Percentiles rank a stretch among this genome's conserved stretches.
phyloP scores from a whole-genome alignment of 148 eudicot genomes.

The Silene conica region DNA sequence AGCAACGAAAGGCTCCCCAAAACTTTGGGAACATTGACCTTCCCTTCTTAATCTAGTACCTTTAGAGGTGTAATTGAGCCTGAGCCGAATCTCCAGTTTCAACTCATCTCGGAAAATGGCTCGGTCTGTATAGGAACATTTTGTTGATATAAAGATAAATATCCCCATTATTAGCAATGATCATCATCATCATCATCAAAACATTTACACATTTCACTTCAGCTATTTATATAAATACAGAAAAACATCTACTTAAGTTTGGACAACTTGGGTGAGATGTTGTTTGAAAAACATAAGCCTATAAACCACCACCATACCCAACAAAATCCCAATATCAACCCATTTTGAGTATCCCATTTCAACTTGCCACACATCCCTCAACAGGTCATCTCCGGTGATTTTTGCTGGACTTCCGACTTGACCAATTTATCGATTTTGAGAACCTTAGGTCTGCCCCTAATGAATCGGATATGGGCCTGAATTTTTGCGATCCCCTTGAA shows the following conservation, averaged over 20 bases:
- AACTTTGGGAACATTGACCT: not conserved
- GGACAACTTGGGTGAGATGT: not conserved
- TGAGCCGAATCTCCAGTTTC: too few species aligned
- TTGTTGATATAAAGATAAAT: too few species aligned
- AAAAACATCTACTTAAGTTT: not conserved
- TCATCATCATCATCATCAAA: too few species aligned
- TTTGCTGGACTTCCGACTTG: constrained; percentile 18
- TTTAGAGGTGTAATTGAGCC: too few species aligned
- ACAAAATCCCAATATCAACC: constrained; percentile 44
- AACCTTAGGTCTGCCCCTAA: too few species aligned
- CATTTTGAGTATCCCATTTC: constrained; percentile 65
- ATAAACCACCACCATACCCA: constrained; percentile 61
- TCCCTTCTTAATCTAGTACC: not conserved
- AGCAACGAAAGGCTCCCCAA: not conserved
- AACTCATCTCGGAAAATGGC: not conserved
- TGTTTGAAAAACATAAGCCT: constrained; percentile 43
- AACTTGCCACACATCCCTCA: constrained; percentile 49
- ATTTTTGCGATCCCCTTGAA: too few species aligned
- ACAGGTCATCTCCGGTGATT: constrained; percentile 39
- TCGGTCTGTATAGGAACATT: too few species aligned
- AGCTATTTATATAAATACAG: too few species aligned
- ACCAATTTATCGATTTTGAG: too few species aligned
- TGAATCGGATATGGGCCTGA: too few species aligned
- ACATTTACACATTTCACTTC: too few species aligned
- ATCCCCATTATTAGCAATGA: too few species aligned